A percentile compares a stretch with the other conserved stretches of the same genome.
These are phyloP conservation scores for Purshia tridentata DNA, from an alignment of 306 rosid genomes.

Conservation along the genomic window DNA sequence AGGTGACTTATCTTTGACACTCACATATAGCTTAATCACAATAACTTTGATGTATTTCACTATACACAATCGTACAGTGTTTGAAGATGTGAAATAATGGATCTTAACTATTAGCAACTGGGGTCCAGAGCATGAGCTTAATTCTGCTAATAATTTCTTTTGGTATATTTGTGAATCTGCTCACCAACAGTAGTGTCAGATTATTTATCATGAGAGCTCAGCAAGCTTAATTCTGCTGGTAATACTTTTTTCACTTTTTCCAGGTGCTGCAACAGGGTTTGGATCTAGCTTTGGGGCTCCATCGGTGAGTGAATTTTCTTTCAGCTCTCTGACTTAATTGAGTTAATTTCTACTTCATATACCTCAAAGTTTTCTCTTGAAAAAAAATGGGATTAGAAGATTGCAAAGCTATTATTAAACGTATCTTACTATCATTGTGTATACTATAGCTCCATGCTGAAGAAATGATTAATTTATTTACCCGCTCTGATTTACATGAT, in stretches of 20 bases:
- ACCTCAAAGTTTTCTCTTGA: neutral
- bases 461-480: neutral
- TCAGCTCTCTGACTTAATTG: constrained; percentile 13
- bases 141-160: neutral
- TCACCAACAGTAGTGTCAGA: no score
- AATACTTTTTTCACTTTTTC: constrained; percentile 16
- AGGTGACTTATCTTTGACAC: neutral
- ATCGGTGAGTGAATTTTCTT: constrained; percentile 50
- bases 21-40: neutral
- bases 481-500: neutral
- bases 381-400: neutral
- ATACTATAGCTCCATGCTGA: neutral
- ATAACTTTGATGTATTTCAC: neutral
- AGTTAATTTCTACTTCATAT: neutral
- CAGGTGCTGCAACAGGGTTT: constrained; percentile 77
- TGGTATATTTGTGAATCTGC: neutral
- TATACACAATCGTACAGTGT: neutral
- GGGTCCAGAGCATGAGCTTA: neutral
- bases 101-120: neutral
- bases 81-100: neutral
- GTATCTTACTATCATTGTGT: neutral
- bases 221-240: no score
- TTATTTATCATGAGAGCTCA: no score
- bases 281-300: constrained; percentile 87
- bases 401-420: neutral